phyloP scores from a whole-genome alignment of 1,139 yeast genomes.

The Tardiomyces digboiensis region DNA sequence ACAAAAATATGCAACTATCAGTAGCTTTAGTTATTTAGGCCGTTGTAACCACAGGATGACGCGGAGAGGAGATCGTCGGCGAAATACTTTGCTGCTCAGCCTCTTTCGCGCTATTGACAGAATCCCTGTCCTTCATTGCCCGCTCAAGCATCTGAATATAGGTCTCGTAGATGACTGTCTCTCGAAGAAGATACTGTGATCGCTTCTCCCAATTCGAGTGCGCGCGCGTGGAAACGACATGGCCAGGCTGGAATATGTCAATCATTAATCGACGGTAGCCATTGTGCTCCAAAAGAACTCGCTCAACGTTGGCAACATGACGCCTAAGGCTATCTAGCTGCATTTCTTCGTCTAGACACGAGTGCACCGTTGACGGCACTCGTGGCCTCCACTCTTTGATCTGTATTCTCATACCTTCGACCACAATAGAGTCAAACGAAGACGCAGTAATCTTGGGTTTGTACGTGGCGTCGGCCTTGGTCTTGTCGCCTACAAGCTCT shows the following conservation, averaged over 20 bases:
- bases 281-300: constrained; percentile 20
- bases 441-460: constrained; percentile 1
- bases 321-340: constrained; percentile 20
- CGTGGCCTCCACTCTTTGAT: constrained; percentile 26
- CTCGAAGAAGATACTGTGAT: constrained; percentile 21
- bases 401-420: constrained; percentile 14
- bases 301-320: constrained; percentile 16
- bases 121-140: constrained; percentile 12
- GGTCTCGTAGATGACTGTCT: constrained; percentile 23
- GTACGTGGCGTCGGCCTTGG: constrained; percentile 2
- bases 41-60: too few relatives aligned
- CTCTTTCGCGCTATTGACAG: neutral
- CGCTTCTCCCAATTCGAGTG: constrained; percentile 26
- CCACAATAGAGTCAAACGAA: constrained; percentile 15
- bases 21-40: too few relatives aligned
- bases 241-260: constrained; percentile 16
- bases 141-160: constrained; percentile 19
- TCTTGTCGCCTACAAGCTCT: constrained; percentile 6
- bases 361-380: constrained; percentile 18
- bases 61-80: too few relatives aligned
- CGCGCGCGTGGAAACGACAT: constrained; percentile 20
- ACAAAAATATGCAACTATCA: too few relatives aligned
- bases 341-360: constrained; percentile 15
- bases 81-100: too few relatives aligned
- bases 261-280: constrained; percentile 15